Evolutionary conservation across 768 basidiomycete species (phyloP).

Genomic region (Termitomyces sp.): DNA sequence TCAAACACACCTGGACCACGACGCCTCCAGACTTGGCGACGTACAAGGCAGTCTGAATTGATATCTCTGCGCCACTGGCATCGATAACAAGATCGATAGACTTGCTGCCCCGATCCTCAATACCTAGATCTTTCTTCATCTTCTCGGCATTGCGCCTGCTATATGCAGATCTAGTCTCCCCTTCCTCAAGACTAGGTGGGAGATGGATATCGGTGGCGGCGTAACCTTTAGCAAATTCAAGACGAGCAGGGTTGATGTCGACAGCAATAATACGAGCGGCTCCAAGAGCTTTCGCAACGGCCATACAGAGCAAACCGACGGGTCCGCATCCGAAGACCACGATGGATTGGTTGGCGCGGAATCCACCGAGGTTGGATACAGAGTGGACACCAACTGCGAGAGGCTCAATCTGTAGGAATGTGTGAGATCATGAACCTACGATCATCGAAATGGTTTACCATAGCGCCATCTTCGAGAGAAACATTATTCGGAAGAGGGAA

Average conservation of each 20-base stretch:
- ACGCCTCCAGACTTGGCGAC: slow-evolving; percentile 76
- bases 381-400: slow-evolving; percentile 91
- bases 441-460: slow-evolving; percentile 46
- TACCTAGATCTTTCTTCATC: slow-evolving; percentile 62
- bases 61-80: slow-evolving; percentile 90
- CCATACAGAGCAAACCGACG: slow-evolving; percentile 86
- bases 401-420: slow-evolving; percentile 74
- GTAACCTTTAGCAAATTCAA: slow-evolving; percentile 84
- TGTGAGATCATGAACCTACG: neutral
- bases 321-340: slow-evolving; percentile 90
- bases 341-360: slow-evolving; percentile 74
- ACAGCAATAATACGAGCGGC: slow-evolving; percentile 82
- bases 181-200: slow-evolving; percentile 56
- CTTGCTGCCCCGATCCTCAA: slow-evolving; percentile 66
- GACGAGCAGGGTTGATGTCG: slow-evolving; percentile 71
- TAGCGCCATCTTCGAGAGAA: slow-evolving; percentile 90
- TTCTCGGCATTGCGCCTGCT: slow-evolving; percentile 67
- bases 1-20: slow-evolving; percentile 55
- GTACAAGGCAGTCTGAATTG: slow-evolving; percentile 82
- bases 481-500: slow-evolving; percentile 83
- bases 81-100: slow-evolving; percentile 87
- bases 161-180: slow-evolving; percentile 68
- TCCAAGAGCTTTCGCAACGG: slow-evolving; percentile 92
- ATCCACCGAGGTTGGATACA: slow-evolving; percentile 68
- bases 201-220: slow-evolving; percentile 76